A percentile compares a stretch with the other conserved stretches of the same genome.
Conservation (phyloP, 208 protist genomes). For the Wallacemonas sp. region DNA sequence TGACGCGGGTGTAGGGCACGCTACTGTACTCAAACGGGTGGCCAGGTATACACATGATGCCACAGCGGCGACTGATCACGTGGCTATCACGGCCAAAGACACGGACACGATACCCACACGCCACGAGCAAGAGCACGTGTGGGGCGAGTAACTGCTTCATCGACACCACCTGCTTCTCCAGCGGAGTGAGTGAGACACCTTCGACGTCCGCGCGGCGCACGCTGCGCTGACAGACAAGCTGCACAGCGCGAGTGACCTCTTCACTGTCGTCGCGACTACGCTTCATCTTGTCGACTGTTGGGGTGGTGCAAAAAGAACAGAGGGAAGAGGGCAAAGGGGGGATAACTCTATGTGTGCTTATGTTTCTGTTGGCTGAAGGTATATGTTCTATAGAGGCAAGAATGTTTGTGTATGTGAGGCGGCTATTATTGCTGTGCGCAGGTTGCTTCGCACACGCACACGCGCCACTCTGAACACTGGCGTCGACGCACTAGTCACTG, state of each 20-base stretch:
- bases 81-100: constrained; percentile 84
- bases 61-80: constrained; percentile 75
- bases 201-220: constrained; percentile 26
- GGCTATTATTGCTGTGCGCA: too few species aligned
- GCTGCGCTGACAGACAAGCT: constrained; percentile 51
- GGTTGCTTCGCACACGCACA: too few species aligned
- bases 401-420: too few species aligned
- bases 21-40: constrained; percentile 86
- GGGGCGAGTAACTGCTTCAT: constrained; percentile 50
- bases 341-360: background rate
- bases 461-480: too few species aligned
- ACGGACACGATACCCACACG: constrained; percentile 86
- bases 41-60: constrained; percentile 82
- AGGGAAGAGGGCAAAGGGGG: constrained; percentile 9
- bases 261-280: constrained; percentile 36
- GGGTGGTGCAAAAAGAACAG: background rate
- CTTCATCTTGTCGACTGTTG: constrained; percentile 29
- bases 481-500: too few species aligned
- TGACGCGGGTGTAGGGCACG: constrained; percentile 72
- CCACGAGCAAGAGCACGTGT: constrained; percentile 77
- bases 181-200: constrained; percentile 55
- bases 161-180: constrained; percentile 78
- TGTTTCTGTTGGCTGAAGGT: background rate
- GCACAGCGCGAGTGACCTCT: constrained; percentile 51
- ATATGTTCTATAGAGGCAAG: too few species aligned